phyloP scores from a whole-genome alignment of 257 asterid genomes.

The Anisodus tanguticus region DNA sequence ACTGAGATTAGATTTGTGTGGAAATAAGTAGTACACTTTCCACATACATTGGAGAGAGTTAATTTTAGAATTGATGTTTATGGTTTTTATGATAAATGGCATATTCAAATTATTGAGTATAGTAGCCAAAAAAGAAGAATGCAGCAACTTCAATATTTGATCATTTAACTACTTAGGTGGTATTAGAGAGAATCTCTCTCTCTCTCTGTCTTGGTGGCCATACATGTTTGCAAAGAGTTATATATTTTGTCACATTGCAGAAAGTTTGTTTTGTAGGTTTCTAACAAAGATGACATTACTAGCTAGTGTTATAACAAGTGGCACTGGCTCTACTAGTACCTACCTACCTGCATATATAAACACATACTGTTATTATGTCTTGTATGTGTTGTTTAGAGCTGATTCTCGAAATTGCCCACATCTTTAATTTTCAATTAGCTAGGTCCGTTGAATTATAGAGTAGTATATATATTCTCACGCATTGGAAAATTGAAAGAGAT shows the following conservation, averaged over 20 bases:
- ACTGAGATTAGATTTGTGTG: constrained; percentile 24
- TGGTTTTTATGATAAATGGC: constrained; percentile 6
- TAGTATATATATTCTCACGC: neutral
- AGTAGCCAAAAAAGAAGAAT: neutral
- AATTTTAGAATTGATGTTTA: neutral
- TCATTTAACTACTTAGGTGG: neutral
- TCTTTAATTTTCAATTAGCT: neutral
- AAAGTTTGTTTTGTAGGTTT: constrained; percentile 29
- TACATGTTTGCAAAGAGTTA: neutral
- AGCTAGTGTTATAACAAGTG: neutral
- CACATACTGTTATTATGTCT: neutral
- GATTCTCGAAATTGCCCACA: neutral
- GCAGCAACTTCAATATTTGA: neutral
- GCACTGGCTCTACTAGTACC: neutral
- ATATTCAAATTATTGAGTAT: neutral
- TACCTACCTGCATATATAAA: constrained; percentile 9
- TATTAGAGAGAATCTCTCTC: neutral
- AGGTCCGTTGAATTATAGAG: neutral
- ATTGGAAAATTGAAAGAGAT: constrained; percentile 1
- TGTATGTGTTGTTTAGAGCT: neutral
- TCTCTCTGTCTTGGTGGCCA: neutral
- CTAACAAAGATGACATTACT: constrained; percentile 25
- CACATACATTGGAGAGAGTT: neutral
- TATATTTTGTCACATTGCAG: constrained; percentile 36
- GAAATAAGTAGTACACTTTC: neutral